Evolutionary conservation across 257 asterid species (phyloP).

Genomic region (Salvia miltiorrhiza): DNA sequence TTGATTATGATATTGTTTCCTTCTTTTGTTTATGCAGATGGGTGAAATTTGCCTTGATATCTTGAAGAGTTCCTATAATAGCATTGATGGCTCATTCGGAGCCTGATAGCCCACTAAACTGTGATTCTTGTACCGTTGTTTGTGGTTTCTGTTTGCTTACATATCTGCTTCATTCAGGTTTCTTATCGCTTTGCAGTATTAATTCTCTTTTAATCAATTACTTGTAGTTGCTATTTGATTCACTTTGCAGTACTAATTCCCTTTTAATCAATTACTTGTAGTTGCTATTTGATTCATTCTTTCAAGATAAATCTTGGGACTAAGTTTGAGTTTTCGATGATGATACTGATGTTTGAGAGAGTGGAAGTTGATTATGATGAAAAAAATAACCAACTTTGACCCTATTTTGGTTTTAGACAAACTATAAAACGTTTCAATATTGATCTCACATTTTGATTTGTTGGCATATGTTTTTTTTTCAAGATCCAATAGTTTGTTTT

Average conservation of each 20-base stretch:
- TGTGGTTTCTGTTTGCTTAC: neutral
- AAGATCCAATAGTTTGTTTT: neutral
- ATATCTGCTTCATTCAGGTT: neutral
- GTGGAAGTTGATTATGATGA: neutral
- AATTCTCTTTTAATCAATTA: neutral
- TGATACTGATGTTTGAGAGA: neutral
- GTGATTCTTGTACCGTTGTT: constrained; percentile 75
- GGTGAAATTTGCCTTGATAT: constrained; percentile 99
- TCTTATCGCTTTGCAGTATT: too few species aligned
- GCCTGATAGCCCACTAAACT: constrained; percentile 94
- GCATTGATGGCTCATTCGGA: constrained; percentile 99
- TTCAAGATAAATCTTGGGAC: neutral
- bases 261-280: neutral
- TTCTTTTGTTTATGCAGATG: constrained; percentile 41
- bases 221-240: too few species aligned
- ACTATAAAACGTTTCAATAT: neutral
- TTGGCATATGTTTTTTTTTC: neutral
- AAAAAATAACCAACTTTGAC: neutral
- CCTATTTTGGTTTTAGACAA: neutral
- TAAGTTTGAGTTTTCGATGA: neutral
- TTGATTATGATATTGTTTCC: neutral
- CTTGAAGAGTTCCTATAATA: constrained; percentile 93
- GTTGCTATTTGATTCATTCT: neutral
- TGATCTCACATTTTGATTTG: neutral
- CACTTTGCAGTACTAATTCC: neutral